These are phyloP conservation scores for Pyrrhoderma noxium DNA, from an alignment of 1,284 basidiomycete genomes.

Conservation along the genomic window DNA sequence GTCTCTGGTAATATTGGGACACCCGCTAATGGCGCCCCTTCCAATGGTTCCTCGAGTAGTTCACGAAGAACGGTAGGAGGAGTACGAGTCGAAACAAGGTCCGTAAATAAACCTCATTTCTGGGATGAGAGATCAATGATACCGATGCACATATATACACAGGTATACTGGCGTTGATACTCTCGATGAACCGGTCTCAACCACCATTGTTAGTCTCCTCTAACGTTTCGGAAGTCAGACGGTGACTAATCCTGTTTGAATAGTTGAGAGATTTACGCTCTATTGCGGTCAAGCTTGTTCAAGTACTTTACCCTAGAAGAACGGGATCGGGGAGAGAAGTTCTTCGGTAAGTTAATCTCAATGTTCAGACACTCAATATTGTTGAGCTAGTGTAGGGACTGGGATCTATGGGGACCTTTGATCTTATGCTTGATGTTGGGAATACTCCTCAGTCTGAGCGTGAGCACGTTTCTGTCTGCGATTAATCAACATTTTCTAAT, in stretches of 20 bases:
- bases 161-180: constrained; percentile 80
- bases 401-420: constrained; percentile 95
- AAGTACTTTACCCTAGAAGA: constrained; percentile 84
- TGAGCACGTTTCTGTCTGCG: constrained; percentile 32
- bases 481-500: constrained; percentile 10
- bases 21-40: constrained; percentile 30
- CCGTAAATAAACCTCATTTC: constrained; percentile 22
- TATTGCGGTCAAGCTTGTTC: constrained; percentile 86
- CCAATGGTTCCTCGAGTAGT: not conserved
- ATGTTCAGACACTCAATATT: constrained; percentile 9
- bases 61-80: constrained; percentile 65
- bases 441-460: constrained; percentile 85
- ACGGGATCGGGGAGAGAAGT: constrained; percentile 69
- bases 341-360: constrained; percentile 43
- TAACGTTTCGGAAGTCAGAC: no score
- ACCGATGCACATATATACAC: constrained; percentile 3
- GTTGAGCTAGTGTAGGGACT: constrained; percentile 52
- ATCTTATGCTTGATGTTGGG: constrained; percentile 80
- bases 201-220: constrained; percentile 67
- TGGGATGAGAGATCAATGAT: not conserved
- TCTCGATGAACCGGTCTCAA: constrained; percentile 83
- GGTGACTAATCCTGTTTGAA: constrained; percentile 7
- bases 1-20: constrained; percentile 73
- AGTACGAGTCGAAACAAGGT: constrained; percentile 84
- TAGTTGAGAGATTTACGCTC: constrained; percentile 83